These are phyloP conservation scores for Hygrocybe coccinea DNA, from an alignment of 768 basidiomycete genomes.

Conservation along the genomic window DNA sequence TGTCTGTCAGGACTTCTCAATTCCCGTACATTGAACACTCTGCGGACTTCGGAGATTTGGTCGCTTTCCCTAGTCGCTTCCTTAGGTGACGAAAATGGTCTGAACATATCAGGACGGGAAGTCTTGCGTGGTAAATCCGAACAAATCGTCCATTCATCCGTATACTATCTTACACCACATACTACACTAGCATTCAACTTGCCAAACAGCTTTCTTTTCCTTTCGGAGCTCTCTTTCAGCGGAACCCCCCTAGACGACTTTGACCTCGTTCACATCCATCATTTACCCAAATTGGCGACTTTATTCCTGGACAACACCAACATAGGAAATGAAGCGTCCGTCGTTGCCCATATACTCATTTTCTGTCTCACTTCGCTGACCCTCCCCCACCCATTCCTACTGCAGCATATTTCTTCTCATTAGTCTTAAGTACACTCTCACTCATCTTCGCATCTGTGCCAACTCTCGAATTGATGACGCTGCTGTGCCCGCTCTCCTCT, in stretches of 20 bases:
- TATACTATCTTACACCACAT: conserved; percentile 8
- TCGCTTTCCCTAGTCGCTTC: conserved; percentile 45
- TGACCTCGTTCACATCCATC: conserved; percentile 49
- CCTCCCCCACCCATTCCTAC: neutral
- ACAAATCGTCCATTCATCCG: neutral
- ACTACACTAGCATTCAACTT: conserved; percentile 43
- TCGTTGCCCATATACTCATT: neutral
- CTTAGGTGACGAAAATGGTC: conserved; percentile 42
- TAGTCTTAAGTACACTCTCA: conserved; percentile 50
- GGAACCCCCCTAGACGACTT: conserved; percentile 42
- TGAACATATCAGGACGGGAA: conserved; percentile 44
- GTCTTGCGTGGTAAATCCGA: conserved; percentile 38
- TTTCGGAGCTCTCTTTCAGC: conserved; percentile 48
- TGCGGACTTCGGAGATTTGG: conserved; percentile 44
- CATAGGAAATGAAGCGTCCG: conserved; percentile 60
- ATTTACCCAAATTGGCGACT: conserved; percentile 45
- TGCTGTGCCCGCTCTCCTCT: conserved; percentile 48
- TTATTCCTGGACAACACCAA: conserved; percentile 49
- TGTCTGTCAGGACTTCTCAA: conserved; percentile 42
- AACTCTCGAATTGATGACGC: conserved; percentile 56
- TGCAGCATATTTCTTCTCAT: conserved; percentile 54
- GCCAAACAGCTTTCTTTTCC: conserved; percentile 47
- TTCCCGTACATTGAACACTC: conserved; percentile 37
- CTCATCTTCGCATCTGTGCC: conserved; percentile 45
- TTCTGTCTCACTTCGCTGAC: conserved; percentile 9